Evolutionary conservation across 257 asterid species (phyloP).

Genomic region (Cynanchum wilfordii): DNA sequence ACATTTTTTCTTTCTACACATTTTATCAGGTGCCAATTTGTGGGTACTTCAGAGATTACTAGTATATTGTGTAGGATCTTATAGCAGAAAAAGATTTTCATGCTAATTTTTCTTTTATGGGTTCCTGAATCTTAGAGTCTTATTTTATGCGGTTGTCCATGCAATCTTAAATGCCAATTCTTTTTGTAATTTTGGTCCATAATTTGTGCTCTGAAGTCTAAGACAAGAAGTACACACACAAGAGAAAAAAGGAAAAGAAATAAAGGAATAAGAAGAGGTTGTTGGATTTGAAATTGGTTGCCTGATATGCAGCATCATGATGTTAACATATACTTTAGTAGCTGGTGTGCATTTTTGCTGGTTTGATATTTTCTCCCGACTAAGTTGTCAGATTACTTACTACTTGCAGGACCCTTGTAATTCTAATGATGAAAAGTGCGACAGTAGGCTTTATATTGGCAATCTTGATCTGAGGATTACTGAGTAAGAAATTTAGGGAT

Average conservation of each 20-base stretch:
- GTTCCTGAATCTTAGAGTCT: neutral
- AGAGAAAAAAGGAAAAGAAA: too few relatives aligned
- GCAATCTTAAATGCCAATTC: neutral
- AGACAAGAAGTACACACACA: neutral
- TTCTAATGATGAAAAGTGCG: slow-evolving; percentile 45
- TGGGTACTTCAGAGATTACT: neutral
- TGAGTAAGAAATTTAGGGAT: slow-evolving; percentile 36
- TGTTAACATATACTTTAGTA: neutral
- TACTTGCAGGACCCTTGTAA: slow-evolving; percentile 43
- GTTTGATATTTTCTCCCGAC: neutral
- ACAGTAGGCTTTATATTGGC: slow-evolving; percentile 74
- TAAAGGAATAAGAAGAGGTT: neutral
- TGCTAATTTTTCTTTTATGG: neutral
- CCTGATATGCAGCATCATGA: neutral
- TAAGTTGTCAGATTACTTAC: neutral
- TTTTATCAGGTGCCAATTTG: too few relatives aligned
- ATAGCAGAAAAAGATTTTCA: neutral
- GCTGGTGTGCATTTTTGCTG: neutral
- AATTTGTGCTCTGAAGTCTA: neutral
- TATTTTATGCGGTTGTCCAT: neutral
- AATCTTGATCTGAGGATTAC: slow-evolving; percentile 87
- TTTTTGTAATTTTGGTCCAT: neutral
- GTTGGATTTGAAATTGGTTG: neutral
- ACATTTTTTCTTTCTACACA: too few relatives aligned
- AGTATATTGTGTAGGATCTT: neutral